Conservation (phyloP, 768 basidiomycete species). For the Trametes cingulata region DNA sequence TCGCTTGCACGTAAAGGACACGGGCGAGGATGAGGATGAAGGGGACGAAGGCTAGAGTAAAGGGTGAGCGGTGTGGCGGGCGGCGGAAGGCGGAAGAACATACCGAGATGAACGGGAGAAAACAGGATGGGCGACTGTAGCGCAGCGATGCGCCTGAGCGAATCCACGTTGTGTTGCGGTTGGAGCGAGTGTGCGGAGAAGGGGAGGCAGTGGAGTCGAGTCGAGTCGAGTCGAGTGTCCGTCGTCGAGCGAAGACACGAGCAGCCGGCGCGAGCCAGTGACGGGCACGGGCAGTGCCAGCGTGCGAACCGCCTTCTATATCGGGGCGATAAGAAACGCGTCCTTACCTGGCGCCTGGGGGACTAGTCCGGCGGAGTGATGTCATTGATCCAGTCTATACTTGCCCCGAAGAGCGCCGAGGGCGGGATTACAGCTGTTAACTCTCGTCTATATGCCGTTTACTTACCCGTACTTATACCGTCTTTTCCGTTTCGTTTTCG, state of each 20-base stretch:
- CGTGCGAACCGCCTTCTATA: conserved; percentile 12
- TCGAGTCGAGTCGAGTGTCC: not conserved
- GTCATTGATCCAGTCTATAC: conserved; percentile 4
- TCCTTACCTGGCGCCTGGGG: not conserved
- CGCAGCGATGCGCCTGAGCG: conserved; percentile 14
- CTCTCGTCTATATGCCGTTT: too few species aligned
- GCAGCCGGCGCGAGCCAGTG: too few species aligned
- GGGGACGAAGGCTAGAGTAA: conserved; percentile 24
- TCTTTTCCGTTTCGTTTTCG: conserved; percentile 6
- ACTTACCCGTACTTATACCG: not conserved
- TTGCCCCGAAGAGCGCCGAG: too few species aligned
- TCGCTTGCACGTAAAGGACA: conserved; percentile 29
- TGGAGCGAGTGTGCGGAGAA: not conserved
- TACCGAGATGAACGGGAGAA: conserved; percentile 28
- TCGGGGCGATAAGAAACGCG: not conserved
- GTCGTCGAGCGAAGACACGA: too few species aligned
- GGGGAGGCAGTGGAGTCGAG: not conserved
- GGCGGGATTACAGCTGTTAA: too few species aligned
- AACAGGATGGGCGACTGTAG: conserved; percentile 19
- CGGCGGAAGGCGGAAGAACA: not conserved
- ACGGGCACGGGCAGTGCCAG: not conserved
- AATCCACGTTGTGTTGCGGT: conserved; percentile 4
- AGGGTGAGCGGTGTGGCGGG: not conserved
- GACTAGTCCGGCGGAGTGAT: conserved; percentile 7
- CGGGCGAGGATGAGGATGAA: conserved; percentile 33